These are phyloP conservation scores for Agrostemma githago DNA, from an alignment of 148 eudicot genomes.

Conservation along the genomic window DNA sequence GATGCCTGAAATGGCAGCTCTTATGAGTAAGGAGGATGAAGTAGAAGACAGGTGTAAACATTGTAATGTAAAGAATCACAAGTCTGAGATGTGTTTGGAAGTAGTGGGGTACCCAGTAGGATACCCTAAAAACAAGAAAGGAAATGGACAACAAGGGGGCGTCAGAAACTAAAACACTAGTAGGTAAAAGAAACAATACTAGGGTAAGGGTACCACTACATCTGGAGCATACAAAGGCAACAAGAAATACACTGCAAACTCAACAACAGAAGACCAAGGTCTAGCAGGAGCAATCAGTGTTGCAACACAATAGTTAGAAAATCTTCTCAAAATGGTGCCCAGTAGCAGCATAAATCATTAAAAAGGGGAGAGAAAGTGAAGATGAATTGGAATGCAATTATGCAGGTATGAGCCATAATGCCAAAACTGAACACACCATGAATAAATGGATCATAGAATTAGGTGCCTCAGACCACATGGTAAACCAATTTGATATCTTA, in stretches of 20 bases:
- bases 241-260: too few relatives aligned
- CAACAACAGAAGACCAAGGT: neutral
- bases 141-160: neutral
- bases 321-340: neutral
- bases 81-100: neutral
- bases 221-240: too few relatives aligned
- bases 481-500: neutral
- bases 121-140: too few relatives aligned
- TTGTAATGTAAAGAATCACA: neutral
- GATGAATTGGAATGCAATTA: too few relatives aligned
- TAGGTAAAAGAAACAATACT: too few relatives aligned
- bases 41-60: too few relatives aligned
- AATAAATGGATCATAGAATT: neutral
- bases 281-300: neutral
- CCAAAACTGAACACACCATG: neutral
- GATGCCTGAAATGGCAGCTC: too few relatives aligned
- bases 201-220: neutral
- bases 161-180: neutral
- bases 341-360: neutral
- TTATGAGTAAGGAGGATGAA: too few relatives aligned
- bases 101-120: too few relatives aligned
- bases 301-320: neutral
- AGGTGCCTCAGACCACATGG: too few relatives aligned
- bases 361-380: neutral
- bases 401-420: too few relatives aligned